Evolutionary conservation across 108 stramenopile species (phyloP), one percentile per base, ranked within the genome.

Genomic region (Fragilaria radians): DNA sequence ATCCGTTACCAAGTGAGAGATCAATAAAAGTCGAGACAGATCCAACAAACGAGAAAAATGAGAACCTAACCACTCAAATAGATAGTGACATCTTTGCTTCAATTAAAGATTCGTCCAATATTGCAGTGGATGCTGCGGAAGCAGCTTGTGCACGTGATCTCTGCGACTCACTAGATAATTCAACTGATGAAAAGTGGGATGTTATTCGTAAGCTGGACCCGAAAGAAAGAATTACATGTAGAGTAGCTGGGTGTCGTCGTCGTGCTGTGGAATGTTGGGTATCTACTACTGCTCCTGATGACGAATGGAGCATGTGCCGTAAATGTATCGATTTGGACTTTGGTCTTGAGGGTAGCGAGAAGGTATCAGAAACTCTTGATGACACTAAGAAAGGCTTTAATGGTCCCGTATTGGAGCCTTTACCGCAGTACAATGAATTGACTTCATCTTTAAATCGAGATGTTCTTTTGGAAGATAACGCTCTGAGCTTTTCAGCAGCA

Each of bases 221-320:
- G 18, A 26, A 52, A 3, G 52, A 26, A 27, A 26, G 17, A 27
- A 58, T 23, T 25, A 31, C 29, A 1, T 58, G 57, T 5, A 19
- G 34, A 1, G 27, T 47, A 18, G 57, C 22, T 47, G 57, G 29
- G 21, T 58, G 57, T 47, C 24, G 32, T 24, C 22, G 46, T 42
- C 24, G 22, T 3, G 79, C 75, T 30, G 71, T 67, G 3, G 62
- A 58, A 9, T 61, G 48, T 18, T 88, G 80, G 74, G 78, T 63
- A 27, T 81, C 80, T 4, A 69, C 71, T 22, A 18, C 50, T 17
- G 66, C 58, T 4, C 77, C 80, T 18, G 78, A 79, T 21, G 57
- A 78, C 18, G 65, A 68, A 18, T 83, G 86, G 86, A 60, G 76
- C 45, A 61, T 78, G 19, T 88, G 86, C 62, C 52, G 71, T 34